A percentile compares a stretch with the other conserved stretches of the same genome.
Evolutionary conservation across 345 rosid species (phyloP).

Genomic region (Eucalyptus pauciflora): DNA sequence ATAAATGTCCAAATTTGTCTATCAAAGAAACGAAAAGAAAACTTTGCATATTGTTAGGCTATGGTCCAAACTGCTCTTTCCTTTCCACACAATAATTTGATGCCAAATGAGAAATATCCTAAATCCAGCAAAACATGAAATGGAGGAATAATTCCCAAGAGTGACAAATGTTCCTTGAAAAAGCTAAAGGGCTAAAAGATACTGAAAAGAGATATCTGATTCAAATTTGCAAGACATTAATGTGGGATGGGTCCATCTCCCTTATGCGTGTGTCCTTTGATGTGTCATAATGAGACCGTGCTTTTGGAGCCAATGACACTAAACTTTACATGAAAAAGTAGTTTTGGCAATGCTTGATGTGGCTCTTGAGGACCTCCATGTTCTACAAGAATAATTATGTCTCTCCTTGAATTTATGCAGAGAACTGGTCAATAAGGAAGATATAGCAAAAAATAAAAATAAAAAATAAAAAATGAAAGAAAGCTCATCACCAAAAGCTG

Average conservation of each 20-base stretch:
- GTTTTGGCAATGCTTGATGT: neutral
- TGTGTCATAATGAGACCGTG: neutral
- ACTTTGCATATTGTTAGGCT: neutral
- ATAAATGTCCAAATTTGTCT: neutral
- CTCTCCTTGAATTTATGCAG: neutral
- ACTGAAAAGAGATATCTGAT: conserved; percentile 14
- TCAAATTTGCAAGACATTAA: conserved; percentile 8
- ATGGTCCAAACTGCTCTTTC: neutral
- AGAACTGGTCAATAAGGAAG: neutral
- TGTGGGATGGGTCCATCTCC: conserved; percentile 15
- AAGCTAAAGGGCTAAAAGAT: conserved; percentile 14
- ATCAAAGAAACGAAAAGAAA: neutral
- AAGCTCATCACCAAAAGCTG: neutral
- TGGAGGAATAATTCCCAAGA: neutral
- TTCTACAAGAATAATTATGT: neutral
- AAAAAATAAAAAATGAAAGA: neutral
- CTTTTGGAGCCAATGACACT: neutral
- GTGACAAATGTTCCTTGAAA: neutral
- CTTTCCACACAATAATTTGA: neutral
- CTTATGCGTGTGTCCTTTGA: neutral
- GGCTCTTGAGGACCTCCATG: neutral
- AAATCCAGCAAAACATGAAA: neutral
- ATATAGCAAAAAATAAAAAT: neutral
- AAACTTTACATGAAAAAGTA: neutral
- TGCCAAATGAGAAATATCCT: neutral